These are phyloP conservation scores for Aspergillus pseudoglaucus DNA, from an alignment of 2,329 filamentous ascomycete species.

Conservation along the genomic window DNA sequence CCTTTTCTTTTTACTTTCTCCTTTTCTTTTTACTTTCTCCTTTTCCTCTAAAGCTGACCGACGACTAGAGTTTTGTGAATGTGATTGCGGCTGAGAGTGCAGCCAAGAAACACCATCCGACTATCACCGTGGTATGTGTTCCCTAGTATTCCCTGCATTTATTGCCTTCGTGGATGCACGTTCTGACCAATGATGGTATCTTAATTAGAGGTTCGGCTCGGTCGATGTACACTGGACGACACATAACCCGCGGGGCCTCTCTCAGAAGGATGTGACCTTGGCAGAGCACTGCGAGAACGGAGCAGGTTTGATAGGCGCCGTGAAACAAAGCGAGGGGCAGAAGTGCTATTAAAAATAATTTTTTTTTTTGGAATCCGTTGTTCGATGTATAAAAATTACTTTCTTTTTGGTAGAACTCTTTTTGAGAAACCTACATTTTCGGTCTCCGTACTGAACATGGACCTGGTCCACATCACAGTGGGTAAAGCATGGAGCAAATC, in stretches of 20 bases:
- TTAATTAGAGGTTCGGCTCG: constrained; percentile 26
- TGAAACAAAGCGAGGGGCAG: constrained; percentile 23
- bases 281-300: constrained; percentile 33
- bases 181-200: not conserved
- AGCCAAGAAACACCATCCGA: constrained; percentile 33
- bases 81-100: constrained; percentile 32
- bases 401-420: not conserved
- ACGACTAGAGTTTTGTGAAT: constrained; percentile 28
- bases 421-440: not conserved
- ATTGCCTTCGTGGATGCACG: not conserved
- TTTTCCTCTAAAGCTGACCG: not conserved
- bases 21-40: not conserved
- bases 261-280: constrained; percentile 31
- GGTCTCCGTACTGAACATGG: not conserved
- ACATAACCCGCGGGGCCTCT: constrained; percentile 33
- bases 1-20: too few species aligned
- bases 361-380: not conserved
- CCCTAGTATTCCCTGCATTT: not conserved
- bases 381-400: not conserved
- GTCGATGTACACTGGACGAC: constrained; percentile 37
- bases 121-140: constrained; percentile 31
- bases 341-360: constrained; percentile 18
- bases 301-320: constrained; percentile 27
- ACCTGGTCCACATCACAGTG: not conserved
- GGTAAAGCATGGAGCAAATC: not conserved